Percentiles rank a stretch among this genome's conserved stretches.
Evolutionary conservation across 352 stramenopile species (phyloP).

Genomic region (Pythium monospermum): DNA sequence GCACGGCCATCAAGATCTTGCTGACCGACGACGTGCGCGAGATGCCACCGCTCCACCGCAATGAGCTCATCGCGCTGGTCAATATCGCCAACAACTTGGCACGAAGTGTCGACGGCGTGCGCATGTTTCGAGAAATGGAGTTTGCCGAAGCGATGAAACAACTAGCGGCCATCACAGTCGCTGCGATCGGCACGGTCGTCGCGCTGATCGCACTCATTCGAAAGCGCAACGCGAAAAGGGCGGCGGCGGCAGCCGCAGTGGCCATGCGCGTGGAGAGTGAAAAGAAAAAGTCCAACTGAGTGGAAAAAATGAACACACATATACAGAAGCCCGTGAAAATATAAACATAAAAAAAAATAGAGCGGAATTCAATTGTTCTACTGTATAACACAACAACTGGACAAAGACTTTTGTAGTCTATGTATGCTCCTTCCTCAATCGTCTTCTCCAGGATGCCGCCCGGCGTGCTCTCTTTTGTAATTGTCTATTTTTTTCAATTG

Average conservation of each 20-base stretch:
- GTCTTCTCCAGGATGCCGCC: no score
- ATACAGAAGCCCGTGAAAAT: no score
- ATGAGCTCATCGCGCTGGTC: slow-evolving; percentile 98
- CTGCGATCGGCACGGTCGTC: slow-evolving; percentile 36
- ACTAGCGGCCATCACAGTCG: slow-evolving; percentile 43
- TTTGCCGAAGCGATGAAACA: slow-evolving; percentile 58
- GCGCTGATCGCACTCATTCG: slow-evolving; percentile 42
- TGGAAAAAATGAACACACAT: no score
- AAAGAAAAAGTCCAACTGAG: slow-evolving; percentile 22
- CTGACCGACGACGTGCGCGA: slow-evolving; percentile 85
- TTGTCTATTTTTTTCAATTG: background rate
- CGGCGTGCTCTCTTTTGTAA: no score
- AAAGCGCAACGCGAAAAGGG: slow-evolving; percentile 28
- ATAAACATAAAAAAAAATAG: no score
- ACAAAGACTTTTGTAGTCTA: no score
- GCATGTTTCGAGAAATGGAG: slow-evolving; percentile 75
- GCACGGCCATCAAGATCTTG: slow-evolving; percentile 96
- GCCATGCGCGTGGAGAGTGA: slow-evolving; percentile 30
- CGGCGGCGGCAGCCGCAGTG: slow-evolving; percentile 9
- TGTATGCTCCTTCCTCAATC: no score
- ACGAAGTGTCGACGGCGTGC: slow-evolving; percentile 72
- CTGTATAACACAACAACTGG: no score
- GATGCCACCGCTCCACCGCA: slow-evolving; percentile 82
- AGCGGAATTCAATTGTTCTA: no score
- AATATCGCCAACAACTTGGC: slow-evolving; percentile 91